A percentile compares a stretch with the other conserved stretches of the same genome.
Conservation (phyloP, 2,329 filamentous ascomycete genomes). For the Xylaria sp. region DNA sequence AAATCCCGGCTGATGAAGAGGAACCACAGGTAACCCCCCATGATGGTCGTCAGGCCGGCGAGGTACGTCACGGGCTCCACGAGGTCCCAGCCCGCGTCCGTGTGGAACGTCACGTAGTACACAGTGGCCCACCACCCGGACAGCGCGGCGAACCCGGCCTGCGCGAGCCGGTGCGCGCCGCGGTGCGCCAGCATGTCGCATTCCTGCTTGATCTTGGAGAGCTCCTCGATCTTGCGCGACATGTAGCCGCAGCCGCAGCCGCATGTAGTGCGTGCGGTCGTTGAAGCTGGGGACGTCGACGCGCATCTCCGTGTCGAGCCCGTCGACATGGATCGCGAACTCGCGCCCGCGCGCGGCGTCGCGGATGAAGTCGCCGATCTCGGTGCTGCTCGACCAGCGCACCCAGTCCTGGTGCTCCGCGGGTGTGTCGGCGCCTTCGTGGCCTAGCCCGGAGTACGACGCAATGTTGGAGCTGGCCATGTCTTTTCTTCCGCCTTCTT, state of each 20-base stretch:
- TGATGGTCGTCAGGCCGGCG: constrained; percentile 82
- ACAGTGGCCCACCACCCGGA: constrained; percentile 82
- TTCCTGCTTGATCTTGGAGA: constrained; percentile 78
- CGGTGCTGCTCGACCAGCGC: constrained; percentile 85
- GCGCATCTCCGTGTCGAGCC: constrained; percentile 66
- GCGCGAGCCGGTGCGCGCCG: constrained; percentile 78
- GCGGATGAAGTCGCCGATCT: constrained; percentile 92
- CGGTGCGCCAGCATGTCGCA: constrained; percentile 80
- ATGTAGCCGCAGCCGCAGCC: constrained; percentile 76
- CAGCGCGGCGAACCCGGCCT: constrained; percentile 77
- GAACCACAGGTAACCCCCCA: constrained; percentile 93
- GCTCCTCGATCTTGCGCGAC: constrained; percentile 68
- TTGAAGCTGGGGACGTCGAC: constrained; percentile 86
- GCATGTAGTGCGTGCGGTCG: constrained; percentile 88
- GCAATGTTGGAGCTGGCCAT: constrained; percentile 58
- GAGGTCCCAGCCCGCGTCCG: constrained; percentile 84
- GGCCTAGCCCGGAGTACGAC: constrained; percentile 73
- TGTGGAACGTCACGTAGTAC: constrained; percentile 74
- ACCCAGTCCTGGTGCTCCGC: constrained; percentile 69
- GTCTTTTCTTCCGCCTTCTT: constrained; percentile 45
- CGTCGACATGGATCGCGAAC: constrained; percentile 84
- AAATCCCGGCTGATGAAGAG: constrained; percentile 90
- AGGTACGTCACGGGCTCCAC: constrained; percentile 93
- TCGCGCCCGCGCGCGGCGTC: constrained; percentile 85
- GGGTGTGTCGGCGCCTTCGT: constrained; percentile 55